phyloP scores from a whole-genome alignment of 768 basidiomycete species.

The Kwoniella shandongensis region DNA sequence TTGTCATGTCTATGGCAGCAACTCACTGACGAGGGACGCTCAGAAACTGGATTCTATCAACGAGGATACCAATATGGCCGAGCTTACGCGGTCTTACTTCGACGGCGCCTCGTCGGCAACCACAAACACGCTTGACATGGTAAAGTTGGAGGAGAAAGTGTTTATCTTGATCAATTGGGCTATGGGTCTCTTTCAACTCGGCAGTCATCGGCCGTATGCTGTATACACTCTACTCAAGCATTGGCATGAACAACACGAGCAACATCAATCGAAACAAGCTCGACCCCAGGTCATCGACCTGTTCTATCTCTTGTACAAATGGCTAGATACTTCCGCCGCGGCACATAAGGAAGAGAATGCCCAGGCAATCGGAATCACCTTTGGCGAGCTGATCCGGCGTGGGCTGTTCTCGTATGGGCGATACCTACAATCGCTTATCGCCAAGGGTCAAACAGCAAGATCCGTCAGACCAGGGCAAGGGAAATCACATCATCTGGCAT shows the following conservation, averaged over 20 bases:
- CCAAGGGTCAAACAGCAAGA: slow-evolving; percentile 37
- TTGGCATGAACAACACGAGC: slow-evolving; percentile 38
- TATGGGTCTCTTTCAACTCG: slow-evolving; percentile 43
- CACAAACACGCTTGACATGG: slow-evolving; percentile 23
- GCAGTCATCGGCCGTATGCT: slow-evolving; percentile 45
- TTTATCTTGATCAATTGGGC: slow-evolving; percentile 46
- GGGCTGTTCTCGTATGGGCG: slow-evolving; percentile 46
- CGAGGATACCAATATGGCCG: slow-evolving; percentile 41
- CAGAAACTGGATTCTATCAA: slow-evolving; percentile 48
- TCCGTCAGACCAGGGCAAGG: slow-evolving; percentile 1
- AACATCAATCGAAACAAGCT: slow-evolving; percentile 17
- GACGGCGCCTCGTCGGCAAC: slow-evolving; percentile 35
- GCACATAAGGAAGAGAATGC: slow-evolving; percentile 35
- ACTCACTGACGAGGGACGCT: neutral
- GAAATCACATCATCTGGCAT: slow-evolving; percentile 36
- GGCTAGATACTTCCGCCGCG: slow-evolving; percentile 42
- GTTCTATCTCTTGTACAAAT: slow-evolving; percentile 41
- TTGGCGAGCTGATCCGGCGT: slow-evolving; percentile 45
- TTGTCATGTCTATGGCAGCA: neutral
- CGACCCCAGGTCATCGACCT: slow-evolving; percentile 28
- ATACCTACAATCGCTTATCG: slow-evolving; percentile 46
- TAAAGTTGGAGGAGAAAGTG: slow-evolving; percentile 38
- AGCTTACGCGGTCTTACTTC: slow-evolving; percentile 42
- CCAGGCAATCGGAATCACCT: slow-evolving; percentile 43
- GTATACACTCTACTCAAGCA: slow-evolving; percentile 40